Percentiles rank a stretch among this genome's conserved stretches.
phyloP scores from a whole-genome alignment of 768 basidiomycete species.

The Wakefieldia striispora region DNA sequence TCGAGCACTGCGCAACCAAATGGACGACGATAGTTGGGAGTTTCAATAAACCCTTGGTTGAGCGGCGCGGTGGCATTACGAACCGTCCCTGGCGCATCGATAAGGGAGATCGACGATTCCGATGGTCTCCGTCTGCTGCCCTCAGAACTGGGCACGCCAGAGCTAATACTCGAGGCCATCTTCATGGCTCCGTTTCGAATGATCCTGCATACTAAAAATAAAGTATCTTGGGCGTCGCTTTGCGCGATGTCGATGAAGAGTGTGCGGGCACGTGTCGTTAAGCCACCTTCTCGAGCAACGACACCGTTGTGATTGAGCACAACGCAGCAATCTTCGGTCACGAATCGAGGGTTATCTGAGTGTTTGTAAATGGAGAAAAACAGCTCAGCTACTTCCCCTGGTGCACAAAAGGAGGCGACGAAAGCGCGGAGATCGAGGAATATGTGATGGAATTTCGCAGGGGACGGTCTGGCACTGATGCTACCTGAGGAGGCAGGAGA shows the following conservation, averaged over 20 bases:
- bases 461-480: slow-evolving; percentile 33
- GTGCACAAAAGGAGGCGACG: slow-evolving; percentile 83
- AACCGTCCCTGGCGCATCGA: slow-evolving; percentile 30
- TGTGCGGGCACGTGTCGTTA: slow-evolving; percentile 62
- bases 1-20: slow-evolving; percentile 97
- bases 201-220: slow-evolving; percentile 89
- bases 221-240: slow-evolving; percentile 79
- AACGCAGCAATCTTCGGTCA: slow-evolving; percentile 91
- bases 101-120: slow-evolving; percentile 44
- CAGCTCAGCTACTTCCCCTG: slow-evolving; percentile 91
- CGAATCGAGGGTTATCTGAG: slow-evolving; percentile 69
- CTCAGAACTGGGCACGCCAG: slow-evolving; percentile 37
- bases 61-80: slow-evolving; percentile 23
- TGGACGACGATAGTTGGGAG: slow-evolving; percentile 71
- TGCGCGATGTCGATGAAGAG: slow-evolving; percentile 88
- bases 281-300: slow-evolving; percentile 72
- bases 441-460: slow-evolving; percentile 83
- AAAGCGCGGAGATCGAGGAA: slow-evolving; percentile 91
- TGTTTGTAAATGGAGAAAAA: slow-evolving; percentile 93
- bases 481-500: slow-evolving; percentile 8
- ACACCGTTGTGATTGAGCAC: slow-evolving; percentile 91
- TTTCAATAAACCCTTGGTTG: slow-evolving; percentile 32
- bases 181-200: slow-evolving; percentile 86
- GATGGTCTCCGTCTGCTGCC: slow-evolving; percentile 53
- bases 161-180: slow-evolving; percentile 55